A percentile compares a stretch with the other conserved stretches of the same genome.
phyloP scores from a whole-genome alignment of 1,284 basidiomycete species.

The Farysia itapuensis region DNA sequence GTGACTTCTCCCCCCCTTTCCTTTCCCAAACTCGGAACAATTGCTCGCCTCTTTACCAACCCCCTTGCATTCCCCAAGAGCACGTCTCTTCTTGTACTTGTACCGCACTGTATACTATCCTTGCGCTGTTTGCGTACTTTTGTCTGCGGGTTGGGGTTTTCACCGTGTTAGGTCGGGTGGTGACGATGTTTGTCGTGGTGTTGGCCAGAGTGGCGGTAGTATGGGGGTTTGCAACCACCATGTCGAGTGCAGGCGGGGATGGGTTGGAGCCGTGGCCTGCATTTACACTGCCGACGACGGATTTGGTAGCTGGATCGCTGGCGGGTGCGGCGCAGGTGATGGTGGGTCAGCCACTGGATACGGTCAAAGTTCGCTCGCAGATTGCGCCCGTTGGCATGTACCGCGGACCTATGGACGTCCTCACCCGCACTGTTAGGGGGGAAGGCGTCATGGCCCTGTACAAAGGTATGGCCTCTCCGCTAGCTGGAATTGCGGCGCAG shows the following conservation, averaged over 20 bases:
- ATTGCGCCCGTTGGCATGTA: slow-evolving; percentile 31
- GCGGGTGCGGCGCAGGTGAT: slow-evolving; percentile 47
- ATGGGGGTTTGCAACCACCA: too few relatives aligned
- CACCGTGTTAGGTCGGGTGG: too few relatives aligned
- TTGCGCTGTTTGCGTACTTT: too few relatives aligned
- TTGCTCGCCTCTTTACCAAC: too few relatives aligned
- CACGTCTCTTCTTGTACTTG: too few relatives aligned
- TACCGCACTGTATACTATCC: too few relatives aligned
- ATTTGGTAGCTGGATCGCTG: slow-evolving; percentile 37
- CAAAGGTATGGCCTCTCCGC: slow-evolving; percentile 77
- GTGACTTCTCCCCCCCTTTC: too few relatives aligned
- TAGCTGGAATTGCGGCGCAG: slow-evolving; percentile 92
- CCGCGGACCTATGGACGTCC: slow-evolving; percentile 39
- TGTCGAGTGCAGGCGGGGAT: neutral
- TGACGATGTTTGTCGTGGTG: too few relatives aligned
- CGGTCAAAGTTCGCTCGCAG: slow-evolving; percentile 42
- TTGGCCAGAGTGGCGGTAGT: too few relatives aligned
- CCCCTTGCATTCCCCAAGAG: too few relatives aligned
- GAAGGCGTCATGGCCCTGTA: slow-evolving; percentile 43
- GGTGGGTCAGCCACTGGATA: slow-evolving; percentile 47
- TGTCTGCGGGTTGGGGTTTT: too few relatives aligned
- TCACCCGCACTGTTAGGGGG: slow-evolving; percentile 12
- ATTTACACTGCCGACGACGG: slow-evolving; percentile 33
- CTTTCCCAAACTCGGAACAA: too few relatives aligned
- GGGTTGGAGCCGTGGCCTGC: slow-evolving; percentile 44